Conservation (phyloP, 2,329 filamentous ascomycete species). For the Nemania diffusa region DNA sequence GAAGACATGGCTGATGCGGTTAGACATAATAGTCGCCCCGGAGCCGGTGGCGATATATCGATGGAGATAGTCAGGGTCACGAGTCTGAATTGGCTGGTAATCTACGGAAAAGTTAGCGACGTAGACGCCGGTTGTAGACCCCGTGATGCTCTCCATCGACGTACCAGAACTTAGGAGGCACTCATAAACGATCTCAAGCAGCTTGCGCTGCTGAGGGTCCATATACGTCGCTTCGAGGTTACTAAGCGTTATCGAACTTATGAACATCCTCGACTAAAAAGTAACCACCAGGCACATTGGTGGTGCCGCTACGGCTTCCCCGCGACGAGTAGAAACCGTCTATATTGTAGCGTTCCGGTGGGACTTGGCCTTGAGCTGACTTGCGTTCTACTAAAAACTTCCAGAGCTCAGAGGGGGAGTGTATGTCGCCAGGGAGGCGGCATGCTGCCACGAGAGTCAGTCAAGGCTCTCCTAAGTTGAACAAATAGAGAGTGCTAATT, state of each 20-base stretch:
- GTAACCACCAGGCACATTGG: constrained; percentile 35
- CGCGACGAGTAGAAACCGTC: constrained; percentile 33
- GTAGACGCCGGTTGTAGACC: constrained; percentile 38
- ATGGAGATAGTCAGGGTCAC: constrained; percentile 41
- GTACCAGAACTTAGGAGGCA: constrained; percentile 38
- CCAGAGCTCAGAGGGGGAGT: constrained; percentile 28
- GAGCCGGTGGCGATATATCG: constrained; percentile 46
- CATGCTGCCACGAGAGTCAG: constrained; percentile 23
- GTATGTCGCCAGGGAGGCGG: constrained; percentile 30
- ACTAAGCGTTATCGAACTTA: constrained; percentile 27
- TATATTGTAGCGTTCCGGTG: constrained; percentile 26
- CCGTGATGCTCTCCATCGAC: constrained; percentile 28
- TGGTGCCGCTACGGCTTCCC: constrained; percentile 10
- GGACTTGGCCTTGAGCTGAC: constrained; percentile 27
- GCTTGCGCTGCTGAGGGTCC: constrained; percentile 50
- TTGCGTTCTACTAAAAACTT: constrained; percentile 25
- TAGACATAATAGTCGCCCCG: constrained; percentile 38
- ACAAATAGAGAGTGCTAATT: too few relatives aligned
- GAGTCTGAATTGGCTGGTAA: constrained; percentile 30
- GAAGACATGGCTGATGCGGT: constrained; percentile 48
- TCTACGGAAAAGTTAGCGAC: constrained; percentile 47
- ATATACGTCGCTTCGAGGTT: constrained; percentile 37
- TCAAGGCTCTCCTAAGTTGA: too few relatives aligned
- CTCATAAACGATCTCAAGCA: constrained; percentile 53
- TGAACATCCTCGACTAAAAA: constrained; percentile 41